Evolutionary conservation across 108 stramenopile genomes (phyloP), one percentile per base, ranked within the genome.

Genomic region (Nitzschia palea): DNA sequence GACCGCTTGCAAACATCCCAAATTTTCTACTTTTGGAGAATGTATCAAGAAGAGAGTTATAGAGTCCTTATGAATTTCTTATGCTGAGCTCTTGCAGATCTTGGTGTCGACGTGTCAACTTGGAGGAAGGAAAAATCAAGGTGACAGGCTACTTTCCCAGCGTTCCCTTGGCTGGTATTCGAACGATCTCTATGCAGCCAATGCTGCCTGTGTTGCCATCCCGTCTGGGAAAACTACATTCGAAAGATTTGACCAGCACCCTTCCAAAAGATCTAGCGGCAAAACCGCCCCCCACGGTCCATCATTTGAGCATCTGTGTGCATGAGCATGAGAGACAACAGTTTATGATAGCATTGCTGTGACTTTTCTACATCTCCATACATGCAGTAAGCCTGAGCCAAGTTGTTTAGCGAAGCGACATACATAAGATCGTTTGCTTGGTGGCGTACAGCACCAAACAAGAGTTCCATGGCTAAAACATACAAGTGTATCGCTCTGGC

Each of bases 351-450:
- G 55, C 14, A 34, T 12, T 56, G 12, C 2, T 56, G n/a, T 35
- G 55, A 22, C 55, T 56, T 32, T 1, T 31, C 28, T 4, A 14
- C 15, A n/a, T 56, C 30, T 32, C 55, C 55, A 17, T 33, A 14
- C 17, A 27, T 17, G 17, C 15, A 18, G 33, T 27, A 56, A 15
- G 55, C 55, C 15, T 32, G 55, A 12, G 26, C 55, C 55, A 56
- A 56, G 33, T 56, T 56, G 33, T 56, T 56, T 8, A 56, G 30
- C 8, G 32, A 14, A 56, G 55, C 55, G 28, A 56, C 28, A 56
- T 33, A 27, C 29, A 34, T 12, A 35, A 56, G 55, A 15, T 33
- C 33, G 28, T 56, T 27, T 32, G 55, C 31, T 20, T 17, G 31
- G n/a, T 32, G n/a, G 20, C 14, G 14, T 40, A 8, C 37, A 40